Conservation (phyloP, 352 stramenopile genomes). For the Globisporangium recalcitrans region DNA sequence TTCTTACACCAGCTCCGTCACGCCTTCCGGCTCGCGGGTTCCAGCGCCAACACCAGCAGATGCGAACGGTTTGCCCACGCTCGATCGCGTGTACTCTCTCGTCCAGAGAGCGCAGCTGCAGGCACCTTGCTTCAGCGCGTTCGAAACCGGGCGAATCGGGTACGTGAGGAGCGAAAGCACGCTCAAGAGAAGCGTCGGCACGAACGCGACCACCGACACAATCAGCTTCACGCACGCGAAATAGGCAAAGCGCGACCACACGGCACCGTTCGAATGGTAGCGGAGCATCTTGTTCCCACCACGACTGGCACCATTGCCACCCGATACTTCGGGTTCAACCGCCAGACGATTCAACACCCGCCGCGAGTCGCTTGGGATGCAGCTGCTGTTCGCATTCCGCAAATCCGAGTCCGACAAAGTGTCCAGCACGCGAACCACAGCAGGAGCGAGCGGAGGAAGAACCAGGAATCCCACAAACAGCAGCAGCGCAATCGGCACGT, state of each 20-base stretch:
- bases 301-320: slow-evolving; percentile 2
- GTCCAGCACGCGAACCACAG: slow-evolving; percentile 57
- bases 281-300: slow-evolving; percentile 43
- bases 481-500: slow-evolving; percentile 50
- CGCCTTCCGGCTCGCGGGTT: slow-evolving; percentile 22
- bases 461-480: slow-evolving; percentile 56
- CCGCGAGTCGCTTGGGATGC: slow-evolving; percentile 37
- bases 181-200: slow-evolving; percentile 49
- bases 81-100: slow-evolving; percentile 60
- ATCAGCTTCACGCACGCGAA: slow-evolving; percentile 60
- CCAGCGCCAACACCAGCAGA: slow-evolving; percentile 2
- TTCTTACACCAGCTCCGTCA: slow-evolving; percentile 30
- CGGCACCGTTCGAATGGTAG: slow-evolving; percentile 48
- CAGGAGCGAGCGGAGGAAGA: slow-evolving; percentile 39
- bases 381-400: slow-evolving; percentile 66
- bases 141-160: slow-evolving; percentile 47
- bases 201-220: slow-evolving; percentile 49
- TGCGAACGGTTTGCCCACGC: slow-evolving; percentile 44
- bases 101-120: slow-evolving; percentile 54
- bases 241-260: slow-evolving; percentile 71
- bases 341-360: slow-evolving; percentile 57
- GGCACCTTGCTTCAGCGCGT: slow-evolving; percentile 30
- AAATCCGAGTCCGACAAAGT: slow-evolving; percentile 73
- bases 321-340: slow-evolving; percentile 12
- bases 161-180: slow-evolving; percentile 50